Evolutionary conservation across 805 yeast species (phyloP).

Genomic region (Hermanozyma aechmeae): DNA sequence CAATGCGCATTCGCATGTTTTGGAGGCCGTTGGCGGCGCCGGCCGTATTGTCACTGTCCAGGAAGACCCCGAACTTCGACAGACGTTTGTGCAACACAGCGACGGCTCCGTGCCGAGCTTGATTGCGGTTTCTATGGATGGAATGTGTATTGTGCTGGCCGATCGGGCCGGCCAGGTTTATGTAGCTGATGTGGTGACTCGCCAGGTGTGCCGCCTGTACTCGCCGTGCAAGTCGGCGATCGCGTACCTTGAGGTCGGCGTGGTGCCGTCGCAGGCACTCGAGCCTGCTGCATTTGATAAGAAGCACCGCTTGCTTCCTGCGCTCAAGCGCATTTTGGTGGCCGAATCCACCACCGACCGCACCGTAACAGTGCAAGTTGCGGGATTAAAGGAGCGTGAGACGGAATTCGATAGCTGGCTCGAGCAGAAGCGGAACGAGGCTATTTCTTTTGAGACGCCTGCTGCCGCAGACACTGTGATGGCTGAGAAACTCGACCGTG

Average conservation of each 20-base stretch:
- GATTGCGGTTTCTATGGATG: constrained; percentile 62
- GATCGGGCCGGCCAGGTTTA: constrained; percentile 62
- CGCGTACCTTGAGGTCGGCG: constrained; percentile 16
- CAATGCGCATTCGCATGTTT: constrained; percentile 25
- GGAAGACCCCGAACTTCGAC: constrained; percentile 38
- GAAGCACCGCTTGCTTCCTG: constrained; percentile 44
- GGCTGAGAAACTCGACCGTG: constrained; percentile 36
- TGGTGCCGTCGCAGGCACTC: constrained; percentile 13
- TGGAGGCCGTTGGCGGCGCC: constrained; percentile 56
- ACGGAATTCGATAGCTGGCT: constrained; percentile 43
- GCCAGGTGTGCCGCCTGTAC: constrained; percentile 55
- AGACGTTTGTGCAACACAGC: constrained; percentile 47
- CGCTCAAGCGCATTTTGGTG: constrained; percentile 51
- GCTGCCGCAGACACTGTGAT: constrained; percentile 13
- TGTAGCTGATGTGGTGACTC: constrained; percentile 60
- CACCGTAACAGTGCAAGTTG: constrained; percentile 35
- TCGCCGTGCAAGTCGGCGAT: constrained; percentile 30
- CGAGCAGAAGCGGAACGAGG: constrained; percentile 39
- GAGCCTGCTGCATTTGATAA: constrained; percentile 17
- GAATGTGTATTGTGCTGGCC: constrained; percentile 63
- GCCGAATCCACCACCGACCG: constrained; percentile 27
- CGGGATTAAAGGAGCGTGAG: constrained; percentile 12
- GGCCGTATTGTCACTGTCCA: constrained; percentile 42
- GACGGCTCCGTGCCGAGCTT: constrained; percentile 36
- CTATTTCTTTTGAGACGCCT: constrained; percentile 34